Evolutionary conservation across 768 basidiomycete species (phyloP).

Genomic region (Tephrocybe rancida): DNA sequence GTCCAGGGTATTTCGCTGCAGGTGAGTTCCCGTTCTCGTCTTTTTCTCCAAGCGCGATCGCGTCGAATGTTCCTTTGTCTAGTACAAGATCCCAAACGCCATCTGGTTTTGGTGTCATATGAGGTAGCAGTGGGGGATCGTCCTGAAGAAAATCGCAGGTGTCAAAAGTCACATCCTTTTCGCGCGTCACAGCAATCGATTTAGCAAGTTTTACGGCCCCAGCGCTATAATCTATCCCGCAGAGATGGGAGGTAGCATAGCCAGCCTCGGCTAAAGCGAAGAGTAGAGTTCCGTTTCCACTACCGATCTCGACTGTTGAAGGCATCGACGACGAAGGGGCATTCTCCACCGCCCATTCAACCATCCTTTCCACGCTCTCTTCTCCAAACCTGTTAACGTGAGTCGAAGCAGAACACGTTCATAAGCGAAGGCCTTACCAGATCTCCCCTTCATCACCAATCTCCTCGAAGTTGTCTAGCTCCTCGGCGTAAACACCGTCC

Average conservation of each 20-base stretch:
- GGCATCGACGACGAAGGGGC: constrained; percentile 49
- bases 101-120: constrained; percentile 19
- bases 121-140: constrained; percentile 40
- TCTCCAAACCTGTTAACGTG: constrained; percentile 67
- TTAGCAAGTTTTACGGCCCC: constrained; percentile 68
- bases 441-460: constrained; percentile 85
- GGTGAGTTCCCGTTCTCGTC: constrained; percentile 55
- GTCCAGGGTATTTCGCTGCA: constrained; percentile 59
- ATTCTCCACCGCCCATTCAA: constrained; percentile 65
- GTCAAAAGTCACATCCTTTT: constrained; percentile 51
- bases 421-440: constrained; percentile 55
- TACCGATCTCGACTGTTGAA: constrained; percentile 75
- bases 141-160: constrained; percentile 68
- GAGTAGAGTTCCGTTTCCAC: constrained; percentile 78
- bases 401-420: not conserved
- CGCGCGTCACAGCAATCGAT: constrained; percentile 54
- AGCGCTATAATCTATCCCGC: constrained; percentile 78
- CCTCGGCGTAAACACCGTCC: constrained; percentile 75
- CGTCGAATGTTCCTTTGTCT: constrained; percentile 91
- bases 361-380: constrained; percentile 78
- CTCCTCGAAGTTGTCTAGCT: constrained; percentile 73
- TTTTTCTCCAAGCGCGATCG: constrained; percentile 72
- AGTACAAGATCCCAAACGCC: constrained; percentile 71
- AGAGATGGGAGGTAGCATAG: constrained; percentile 52
- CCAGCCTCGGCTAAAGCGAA: constrained; percentile 72